Conservation (phyloP, 768 basidiomycete species). For the Chiua virens region DNA sequence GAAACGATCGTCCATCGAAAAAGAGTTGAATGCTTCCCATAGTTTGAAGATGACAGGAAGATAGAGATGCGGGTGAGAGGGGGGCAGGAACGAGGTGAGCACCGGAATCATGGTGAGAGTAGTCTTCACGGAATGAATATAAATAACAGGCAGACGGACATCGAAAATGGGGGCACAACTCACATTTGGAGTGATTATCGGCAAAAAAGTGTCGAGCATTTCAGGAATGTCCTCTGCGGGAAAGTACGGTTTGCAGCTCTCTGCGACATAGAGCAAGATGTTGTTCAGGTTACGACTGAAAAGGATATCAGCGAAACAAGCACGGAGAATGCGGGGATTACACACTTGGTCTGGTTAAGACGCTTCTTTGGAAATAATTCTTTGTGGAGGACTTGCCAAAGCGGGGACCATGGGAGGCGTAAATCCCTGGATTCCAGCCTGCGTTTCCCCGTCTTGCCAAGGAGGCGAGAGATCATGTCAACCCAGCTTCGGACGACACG, state of each 20-base stretch:
- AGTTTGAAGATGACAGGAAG: slow-evolving; percentile 70
- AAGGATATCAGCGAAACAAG: slow-evolving; percentile 5
- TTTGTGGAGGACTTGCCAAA: slow-evolving; percentile 74
- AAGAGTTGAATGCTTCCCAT: slow-evolving; percentile 80
- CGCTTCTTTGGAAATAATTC: slow-evolving; percentile 74
- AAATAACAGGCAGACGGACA: background rate
- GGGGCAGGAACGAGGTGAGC: slow-evolving; percentile 76
- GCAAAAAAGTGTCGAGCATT: slow-evolving; percentile 73
- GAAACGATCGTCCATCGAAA: slow-evolving; percentile 70
- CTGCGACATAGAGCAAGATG: slow-evolving; percentile 71
- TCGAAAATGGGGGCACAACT: slow-evolving; percentile 21
- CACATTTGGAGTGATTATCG: slow-evolving; percentile 70
- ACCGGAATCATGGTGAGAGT: slow-evolving; percentile 72
- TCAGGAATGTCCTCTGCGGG: slow-evolving; percentile 59
- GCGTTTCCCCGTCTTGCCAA: slow-evolving; percentile 66
- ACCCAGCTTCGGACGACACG: slow-evolving; percentile 73
- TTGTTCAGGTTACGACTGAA: slow-evolving; percentile 61
- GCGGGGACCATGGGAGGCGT: slow-evolving; percentile 67
- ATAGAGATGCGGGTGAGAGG: slow-evolving; percentile 62
- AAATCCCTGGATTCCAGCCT: slow-evolving; percentile 70
- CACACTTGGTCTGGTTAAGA: slow-evolving; percentile 58
- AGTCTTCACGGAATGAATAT: slow-evolving; percentile 42
- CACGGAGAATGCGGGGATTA: slow-evolving; percentile 3
- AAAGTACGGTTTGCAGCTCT: slow-evolving; percentile 71
- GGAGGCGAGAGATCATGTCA: slow-evolving; percentile 72